A percentile compares a stretch with the other conserved stretches of the same genome.
Conservation (phyloP, 306 rosid species). For the Vigna trinervia region DNA sequence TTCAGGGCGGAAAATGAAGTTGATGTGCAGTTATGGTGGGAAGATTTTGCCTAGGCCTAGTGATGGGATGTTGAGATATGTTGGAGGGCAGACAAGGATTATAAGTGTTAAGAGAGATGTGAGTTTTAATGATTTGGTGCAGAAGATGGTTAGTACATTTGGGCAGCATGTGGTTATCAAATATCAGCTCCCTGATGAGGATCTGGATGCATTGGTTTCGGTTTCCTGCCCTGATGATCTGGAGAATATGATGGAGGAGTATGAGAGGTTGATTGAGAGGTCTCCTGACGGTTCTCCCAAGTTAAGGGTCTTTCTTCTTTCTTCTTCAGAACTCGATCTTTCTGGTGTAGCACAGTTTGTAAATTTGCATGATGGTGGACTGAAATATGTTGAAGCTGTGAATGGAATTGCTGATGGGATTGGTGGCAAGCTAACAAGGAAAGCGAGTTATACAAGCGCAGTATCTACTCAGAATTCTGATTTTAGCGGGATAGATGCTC, state of each 20-base stretch:
- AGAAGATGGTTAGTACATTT: slow-evolving; percentile 71
- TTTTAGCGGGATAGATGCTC: slow-evolving; percentile 67
- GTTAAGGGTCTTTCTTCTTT: slow-evolving; percentile 79
- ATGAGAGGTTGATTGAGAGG: slow-evolving; percentile 74
- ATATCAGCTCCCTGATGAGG: slow-evolving; percentile 97
- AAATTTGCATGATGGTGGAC: slow-evolving; percentile 67
- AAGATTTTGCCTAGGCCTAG: slow-evolving; percentile 90
- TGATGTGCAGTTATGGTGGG: slow-evolving; percentile 91
- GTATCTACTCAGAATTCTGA: slow-evolving; percentile 88
- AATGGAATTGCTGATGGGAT: slow-evolving; percentile 70
- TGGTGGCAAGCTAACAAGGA: slow-evolving; percentile 59
- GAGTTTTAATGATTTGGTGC: slow-evolving; percentile 69
- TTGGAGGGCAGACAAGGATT: slow-evolving; percentile 92
- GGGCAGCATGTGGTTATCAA: slow-evolving; percentile 83
- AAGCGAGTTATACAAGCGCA: slow-evolving; percentile 75
- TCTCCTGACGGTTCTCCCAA: slow-evolving; percentile 81
- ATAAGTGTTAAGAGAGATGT: slow-evolving; percentile 75
- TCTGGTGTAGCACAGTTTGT: slow-evolving; percentile 56
- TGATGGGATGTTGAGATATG: slow-evolving; percentile 92
- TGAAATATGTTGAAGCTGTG: slow-evolving; percentile 87
- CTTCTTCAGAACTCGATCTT: slow-evolving; percentile 75
- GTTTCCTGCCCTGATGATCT: slow-evolving; percentile 92
- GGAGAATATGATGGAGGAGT: slow-evolving; percentile 96
- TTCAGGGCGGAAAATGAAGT: slow-evolving; percentile 67
- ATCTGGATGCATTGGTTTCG: slow-evolving; percentile 92